A percentile compares a stretch with the other conserved stretches of the same genome.
These are phyloP conservation scores for Amphicarpaea edgeworthii DNA, from an alignment of 306 rosid species.

Conservation along the genomic window DNA sequence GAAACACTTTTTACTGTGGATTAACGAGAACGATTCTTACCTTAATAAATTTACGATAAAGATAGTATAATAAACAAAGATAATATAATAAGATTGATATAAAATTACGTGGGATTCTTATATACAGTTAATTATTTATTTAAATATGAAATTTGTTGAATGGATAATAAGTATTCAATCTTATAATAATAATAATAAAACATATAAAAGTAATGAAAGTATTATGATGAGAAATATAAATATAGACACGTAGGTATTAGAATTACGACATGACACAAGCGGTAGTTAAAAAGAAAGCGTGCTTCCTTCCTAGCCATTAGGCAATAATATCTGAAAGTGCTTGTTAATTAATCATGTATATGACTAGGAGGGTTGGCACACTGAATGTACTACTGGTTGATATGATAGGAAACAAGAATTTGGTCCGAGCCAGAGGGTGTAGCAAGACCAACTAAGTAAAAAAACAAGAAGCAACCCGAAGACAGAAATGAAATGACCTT, in stretches of 20 bases:
- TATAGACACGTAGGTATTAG: neutral
- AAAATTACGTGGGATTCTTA: too few species aligned
- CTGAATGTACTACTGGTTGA: neutral
- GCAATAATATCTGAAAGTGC: conserved; percentile 1
- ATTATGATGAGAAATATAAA: neutral
- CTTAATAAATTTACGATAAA: too few species aligned
- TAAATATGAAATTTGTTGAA: too few species aligned
- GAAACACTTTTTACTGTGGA: too few species aligned
- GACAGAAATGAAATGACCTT: conserved; percentile 5
- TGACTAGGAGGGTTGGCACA: conserved; percentile 1
- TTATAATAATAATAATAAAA: neutral
- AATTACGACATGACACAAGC: neutral
- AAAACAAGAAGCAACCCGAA: neutral
- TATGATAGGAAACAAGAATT: conserved; percentile 19
- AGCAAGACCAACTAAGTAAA: neutral
- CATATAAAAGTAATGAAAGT: neutral
- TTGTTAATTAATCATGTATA: neutral
- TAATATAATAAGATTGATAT: too few species aligned
- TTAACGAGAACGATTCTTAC: too few species aligned
- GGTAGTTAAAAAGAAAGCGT: neutral
- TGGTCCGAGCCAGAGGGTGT: neutral
- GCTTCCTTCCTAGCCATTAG: neutral
- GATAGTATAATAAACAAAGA: too few species aligned
- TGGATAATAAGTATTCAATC: too few species aligned
- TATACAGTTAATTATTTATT: too few species aligned